These are phyloP conservation scores for Colletotrichum sp. DNA, from an alignment of 2,329 filamentous ascomycete species.

Conservation along the genomic window DNA sequence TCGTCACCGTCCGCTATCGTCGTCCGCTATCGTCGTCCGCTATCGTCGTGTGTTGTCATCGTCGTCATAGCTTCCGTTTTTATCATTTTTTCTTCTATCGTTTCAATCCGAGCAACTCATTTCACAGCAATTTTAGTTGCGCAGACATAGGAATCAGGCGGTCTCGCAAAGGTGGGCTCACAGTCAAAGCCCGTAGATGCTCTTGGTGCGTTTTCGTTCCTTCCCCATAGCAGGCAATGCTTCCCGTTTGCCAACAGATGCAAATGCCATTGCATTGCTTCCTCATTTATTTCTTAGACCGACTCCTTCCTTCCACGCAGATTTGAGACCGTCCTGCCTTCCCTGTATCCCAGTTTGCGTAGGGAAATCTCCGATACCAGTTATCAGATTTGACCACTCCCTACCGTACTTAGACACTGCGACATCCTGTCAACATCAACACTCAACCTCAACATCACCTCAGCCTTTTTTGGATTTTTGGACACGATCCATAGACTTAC, in stretches of 20 bases:
- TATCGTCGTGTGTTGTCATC: neutral
- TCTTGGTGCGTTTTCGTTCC: neutral
- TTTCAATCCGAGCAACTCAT: neutral
- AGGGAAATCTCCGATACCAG: neutral
- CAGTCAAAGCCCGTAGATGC: neutral
- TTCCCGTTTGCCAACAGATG: neutral
- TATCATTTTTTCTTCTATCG: neutral
- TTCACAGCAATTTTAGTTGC: neutral
- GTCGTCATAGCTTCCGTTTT: neutral
- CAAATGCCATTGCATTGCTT: neutral
- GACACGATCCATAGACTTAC: conserved; percentile 15
- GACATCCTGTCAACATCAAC: neutral
- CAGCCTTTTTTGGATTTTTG: conserved; percentile 3
- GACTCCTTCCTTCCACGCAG: neutral
- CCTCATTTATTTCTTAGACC: neutral
- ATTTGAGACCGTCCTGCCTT: neutral
- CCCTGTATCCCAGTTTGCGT: neutral
- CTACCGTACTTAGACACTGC: neutral
- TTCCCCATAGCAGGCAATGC: neutral
- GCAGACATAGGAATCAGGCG: neutral
- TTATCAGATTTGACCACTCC: neutral
- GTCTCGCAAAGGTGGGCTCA: neutral
- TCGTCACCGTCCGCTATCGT: neutral
- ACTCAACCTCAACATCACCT: neutral
- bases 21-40: no score